Base-by-base conservation (phyloP, 2,329 filamentous ascomycete genomes). In the Cladophialophora immunda region DNA sequence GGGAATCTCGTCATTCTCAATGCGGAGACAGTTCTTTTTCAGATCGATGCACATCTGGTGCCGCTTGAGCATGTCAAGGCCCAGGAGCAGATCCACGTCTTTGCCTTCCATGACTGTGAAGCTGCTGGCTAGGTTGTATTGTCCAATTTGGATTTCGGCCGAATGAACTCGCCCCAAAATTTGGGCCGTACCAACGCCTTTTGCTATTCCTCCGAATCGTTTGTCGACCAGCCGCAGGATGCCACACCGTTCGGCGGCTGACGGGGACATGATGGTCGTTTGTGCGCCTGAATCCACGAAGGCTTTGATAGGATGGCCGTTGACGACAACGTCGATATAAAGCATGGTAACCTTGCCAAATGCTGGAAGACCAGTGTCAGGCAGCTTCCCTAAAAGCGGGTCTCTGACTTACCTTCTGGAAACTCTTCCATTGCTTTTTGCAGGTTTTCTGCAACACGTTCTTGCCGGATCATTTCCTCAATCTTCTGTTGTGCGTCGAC, bases 91-190 rank as follows among this genome's bases (percentile, higher is more conserved):
- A 77, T 98, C 95, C 27, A 99, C 95, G 60, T 93, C 89, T 80
- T 98, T 99, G 71, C 95, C 95, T 81, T 99, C 95, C 95, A 99
- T 99, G 76, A 99, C 95, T 2, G 95, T 99, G 79, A 99, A 99
- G 67, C 93, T 95, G 81, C 94, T 98, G 2, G 94, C 90, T 73
- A 99, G 84, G 76, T 93, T 93, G 69, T 94, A 87, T 50, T 86
- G 88, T 61, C 94, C 95, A 72, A 99, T 95, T 79, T 92, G 94
- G 79, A 99, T 96, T 79, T 94, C 93, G 9, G 95, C 95, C 25
- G 92, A 93, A 79, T 99, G 95, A 3, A 99, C 95, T 60, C 95
- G 92, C 34, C 95, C 95, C 22, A 99, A 89, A 73, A 99, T 98
- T 65, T 90, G 91, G 27, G 95, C 95, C 0, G 95, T 98, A 62